A percentile compares a stretch with the other conserved stretches of the same genome.
phyloP scores from a whole-genome alignment of 2,329 filamentous ascomycete genomes.

The Colletotrichum aenigma region DNA sequence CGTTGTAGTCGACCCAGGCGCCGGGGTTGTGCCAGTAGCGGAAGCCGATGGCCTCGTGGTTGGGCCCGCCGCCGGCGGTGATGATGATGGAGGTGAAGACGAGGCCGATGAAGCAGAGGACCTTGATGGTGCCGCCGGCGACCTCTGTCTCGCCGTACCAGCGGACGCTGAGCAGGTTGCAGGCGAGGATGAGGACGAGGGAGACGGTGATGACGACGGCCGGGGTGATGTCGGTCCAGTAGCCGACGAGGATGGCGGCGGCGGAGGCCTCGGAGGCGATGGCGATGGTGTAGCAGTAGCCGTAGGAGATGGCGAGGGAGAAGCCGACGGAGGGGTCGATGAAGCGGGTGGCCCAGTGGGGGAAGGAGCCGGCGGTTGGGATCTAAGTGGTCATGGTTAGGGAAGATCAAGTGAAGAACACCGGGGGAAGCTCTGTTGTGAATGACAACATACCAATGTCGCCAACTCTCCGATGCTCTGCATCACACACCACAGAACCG shows the following conservation, averaged over 20 bases:
- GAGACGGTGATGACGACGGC: conserved; percentile 49
- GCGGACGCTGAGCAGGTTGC: conserved; percentile 45
- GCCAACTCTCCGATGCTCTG: conserved; percentile 53
- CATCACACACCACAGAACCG: conserved; percentile 49
- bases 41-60: conserved; percentile 45
- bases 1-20: conserved; percentile 53
- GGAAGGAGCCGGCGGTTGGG: conserved; percentile 24
- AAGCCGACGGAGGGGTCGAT: conserved; percentile 46
- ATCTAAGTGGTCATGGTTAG: not conserved
- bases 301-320: conserved; percentile 52
- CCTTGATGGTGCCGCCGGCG: conserved; percentile 46
- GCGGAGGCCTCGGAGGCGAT: conserved; percentile 48
- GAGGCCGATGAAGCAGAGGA: conserved; percentile 55
- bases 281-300: conserved; percentile 47
- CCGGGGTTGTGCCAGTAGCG: conserved; percentile 45
- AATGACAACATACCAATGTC: not conserved
- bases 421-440: not conserved
- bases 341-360: conserved; percentile 35
- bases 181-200: conserved; percentile 39
- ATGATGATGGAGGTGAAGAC: conserved; percentile 49
- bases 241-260: conserved; percentile 44
- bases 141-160: conserved; percentile 52
- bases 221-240: conserved; percentile 47
- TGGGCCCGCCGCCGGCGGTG: conserved; percentile 54
- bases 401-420: too few relatives aligned